Base-by-base conservation (phyloP, 345 rosid genomes). In the Eucalyptus urophylla region DNA sequence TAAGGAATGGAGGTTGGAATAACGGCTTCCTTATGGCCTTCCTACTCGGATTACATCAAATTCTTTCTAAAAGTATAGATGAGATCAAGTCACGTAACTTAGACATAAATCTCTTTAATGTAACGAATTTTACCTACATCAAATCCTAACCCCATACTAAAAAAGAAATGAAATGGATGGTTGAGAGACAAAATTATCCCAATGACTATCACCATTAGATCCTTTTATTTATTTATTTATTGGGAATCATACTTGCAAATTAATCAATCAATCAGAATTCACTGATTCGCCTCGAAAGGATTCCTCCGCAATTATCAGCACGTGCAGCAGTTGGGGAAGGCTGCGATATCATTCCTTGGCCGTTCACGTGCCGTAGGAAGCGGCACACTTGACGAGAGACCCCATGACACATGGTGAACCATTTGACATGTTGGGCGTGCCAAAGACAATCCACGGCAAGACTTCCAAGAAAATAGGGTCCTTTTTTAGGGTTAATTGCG, bases 21-120 rank as follows among this genome's bases (percentile, higher is more conserved):
- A 2, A 17, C 11, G 0, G 37, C 44, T 69, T 6, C 37, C 44
- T 33, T 69, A 17, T 0, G 1, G 25, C 12, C 1, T 33, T 5
- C 0, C 7, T 33, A 60, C 8, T 13, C 0, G 8, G 14, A 25
- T 27, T 25, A 25, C n/a, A 60, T 27, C 31, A 60, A 60, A 60
- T 60, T 60, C 3, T 0, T 0, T 12, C 1, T 27, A 0, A 12
- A 60, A 69, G 1, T 5, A 69, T 69, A 37, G 4, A 69, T 69
- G 24, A 69, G 24, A 31, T 33, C 2, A 3, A 69, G 7, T 69
- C 14, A 3, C 0, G 2, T 69, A 33, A 33, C 24, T 69, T 33
- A 69, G 24, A 69, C 24, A 17, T 8, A 17, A 19, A 33, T 33
- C 25, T 11, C 44, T 21, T 9, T 0, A 69, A 1, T 17, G 5